Evolutionary conservation across 78 protist genomes (phyloP).

Genomic region (Thecamonas trahens): DNA sequence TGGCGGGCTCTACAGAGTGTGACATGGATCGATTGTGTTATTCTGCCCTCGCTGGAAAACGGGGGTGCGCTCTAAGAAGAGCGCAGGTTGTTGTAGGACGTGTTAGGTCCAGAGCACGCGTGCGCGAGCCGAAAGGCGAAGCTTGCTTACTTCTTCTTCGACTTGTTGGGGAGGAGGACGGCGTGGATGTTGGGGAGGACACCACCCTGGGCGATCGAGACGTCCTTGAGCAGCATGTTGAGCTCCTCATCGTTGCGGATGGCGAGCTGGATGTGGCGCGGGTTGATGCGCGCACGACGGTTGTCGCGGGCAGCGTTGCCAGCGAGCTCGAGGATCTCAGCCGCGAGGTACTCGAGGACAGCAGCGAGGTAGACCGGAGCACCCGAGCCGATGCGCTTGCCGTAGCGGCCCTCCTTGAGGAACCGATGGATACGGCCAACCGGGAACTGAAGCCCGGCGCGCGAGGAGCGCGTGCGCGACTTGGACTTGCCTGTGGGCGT

Average conservation of each 20-base stretch:
- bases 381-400: conserved; percentile 78
- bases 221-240: conserved; percentile 77
- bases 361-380: conserved; percentile 95
- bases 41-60: too few species aligned
- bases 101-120: too few species aligned
- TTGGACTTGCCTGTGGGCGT: too few species aligned
- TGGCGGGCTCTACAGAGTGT: too few species aligned
- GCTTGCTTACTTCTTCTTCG: too few species aligned
- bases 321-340: conserved; percentile 93
- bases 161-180: conserved; percentile 66
- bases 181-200: conserved; percentile 90
- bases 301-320: conserved; percentile 88
- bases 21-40: too few species aligned
- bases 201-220: conserved; percentile 91
- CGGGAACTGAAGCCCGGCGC: conserved; percentile 83
- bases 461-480: conserved; percentile 41
- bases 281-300: conserved; percentile 86
- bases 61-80: too few species aligned
- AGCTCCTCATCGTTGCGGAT: conserved; percentile 94
- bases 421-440: conserved; percentile 82
- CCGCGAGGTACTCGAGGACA: conserved; percentile 92
- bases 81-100: too few species aligned
- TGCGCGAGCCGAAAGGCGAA: too few species aligned
- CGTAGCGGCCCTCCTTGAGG: conserved; percentile 67
- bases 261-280: conserved; percentile 93